These are phyloP conservation scores for Biscogniauxia marginata DNA, from an alignment of 2,329 filamentous ascomycete species.

Conservation along the genomic window DNA sequence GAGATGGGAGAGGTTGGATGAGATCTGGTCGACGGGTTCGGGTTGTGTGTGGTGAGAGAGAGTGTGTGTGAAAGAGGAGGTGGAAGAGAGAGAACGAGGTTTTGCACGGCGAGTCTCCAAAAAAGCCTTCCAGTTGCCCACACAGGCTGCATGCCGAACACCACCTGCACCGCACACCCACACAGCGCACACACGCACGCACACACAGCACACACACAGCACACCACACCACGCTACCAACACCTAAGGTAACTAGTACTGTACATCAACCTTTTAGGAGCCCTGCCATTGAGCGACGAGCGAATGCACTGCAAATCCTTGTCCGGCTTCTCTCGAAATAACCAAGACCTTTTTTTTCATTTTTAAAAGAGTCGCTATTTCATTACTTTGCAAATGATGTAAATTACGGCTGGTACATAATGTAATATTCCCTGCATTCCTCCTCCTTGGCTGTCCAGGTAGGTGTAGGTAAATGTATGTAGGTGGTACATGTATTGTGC, in stretches of 20 bases:
- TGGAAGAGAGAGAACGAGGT: constrained; percentile 32
- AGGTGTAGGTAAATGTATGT: too few species aligned
- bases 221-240: background rate
- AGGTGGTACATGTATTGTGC: too few species aligned
- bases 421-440: background rate
- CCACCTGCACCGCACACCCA: background rate
- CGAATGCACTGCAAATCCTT: background rate
- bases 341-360: too few species aligned
- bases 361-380: background rate
- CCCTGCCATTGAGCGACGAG: background rate
- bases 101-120: constrained; percentile 32
- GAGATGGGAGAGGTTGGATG: constrained; percentile 26
- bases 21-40: constrained; percentile 20
- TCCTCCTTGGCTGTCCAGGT: background rate
- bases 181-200: background rate
- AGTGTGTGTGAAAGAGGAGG: constrained; percentile 32
- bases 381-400: background rate
- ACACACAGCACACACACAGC: background rate
- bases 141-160: constrained; percentile 20
- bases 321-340: too few species aligned
- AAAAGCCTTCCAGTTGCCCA: constrained; percentile 29
- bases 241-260: background rate
- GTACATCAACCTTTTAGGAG: background rate
- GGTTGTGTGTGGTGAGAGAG: constrained; percentile 11
- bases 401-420: background rate